Percentiles rank a stretch among this genome's conserved stretches.
Conservation (phyloP, 768 basidiomycete genomes). For the Russula ochroleuca region DNA sequence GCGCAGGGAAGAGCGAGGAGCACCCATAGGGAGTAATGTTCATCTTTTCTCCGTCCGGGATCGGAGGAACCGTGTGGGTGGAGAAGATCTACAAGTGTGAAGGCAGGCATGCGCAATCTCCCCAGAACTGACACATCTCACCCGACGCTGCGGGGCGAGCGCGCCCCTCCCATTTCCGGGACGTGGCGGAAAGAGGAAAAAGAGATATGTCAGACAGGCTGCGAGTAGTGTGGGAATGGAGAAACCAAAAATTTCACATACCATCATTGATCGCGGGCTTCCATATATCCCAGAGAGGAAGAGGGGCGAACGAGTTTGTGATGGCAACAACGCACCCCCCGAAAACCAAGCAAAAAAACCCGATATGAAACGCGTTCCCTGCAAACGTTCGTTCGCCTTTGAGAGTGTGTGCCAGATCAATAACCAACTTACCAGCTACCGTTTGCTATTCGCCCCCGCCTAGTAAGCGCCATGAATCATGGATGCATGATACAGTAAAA, state of each 20-base stretch:
- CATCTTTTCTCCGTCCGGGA: background rate
- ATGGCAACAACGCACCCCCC: conserved; percentile 11
- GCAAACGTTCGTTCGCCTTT: background rate
- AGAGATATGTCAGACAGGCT: background rate
- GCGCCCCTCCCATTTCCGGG: background rate
- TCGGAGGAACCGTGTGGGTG: conserved; percentile 6
- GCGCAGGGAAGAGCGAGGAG: background rate
- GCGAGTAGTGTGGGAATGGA: background rate
- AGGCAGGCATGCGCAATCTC: background rate
- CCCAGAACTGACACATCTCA: conserved; percentile 19
- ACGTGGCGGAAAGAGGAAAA: conserved; percentile 5
- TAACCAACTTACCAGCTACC: background rate
- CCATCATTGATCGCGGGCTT: conserved; percentile 1
- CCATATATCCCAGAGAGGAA: background rate
- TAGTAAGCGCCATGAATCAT: too few relatives aligned
- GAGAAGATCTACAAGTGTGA: too few relatives aligned
- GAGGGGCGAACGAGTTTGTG: background rate
- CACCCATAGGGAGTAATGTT: background rate
- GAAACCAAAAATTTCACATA: background rate
- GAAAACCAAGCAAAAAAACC: background rate
- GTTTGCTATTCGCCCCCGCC: too few relatives aligned
- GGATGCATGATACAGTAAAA: too few relatives aligned
- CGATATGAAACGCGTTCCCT: background rate
- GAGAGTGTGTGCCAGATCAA: background rate
- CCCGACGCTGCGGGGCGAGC: conserved; percentile 8